Evolutionary conservation across 805 yeast species (phyloP), one percentile per base, ranked within the genome.

Genomic region (Nakazawaea wickerhamii): DNA sequence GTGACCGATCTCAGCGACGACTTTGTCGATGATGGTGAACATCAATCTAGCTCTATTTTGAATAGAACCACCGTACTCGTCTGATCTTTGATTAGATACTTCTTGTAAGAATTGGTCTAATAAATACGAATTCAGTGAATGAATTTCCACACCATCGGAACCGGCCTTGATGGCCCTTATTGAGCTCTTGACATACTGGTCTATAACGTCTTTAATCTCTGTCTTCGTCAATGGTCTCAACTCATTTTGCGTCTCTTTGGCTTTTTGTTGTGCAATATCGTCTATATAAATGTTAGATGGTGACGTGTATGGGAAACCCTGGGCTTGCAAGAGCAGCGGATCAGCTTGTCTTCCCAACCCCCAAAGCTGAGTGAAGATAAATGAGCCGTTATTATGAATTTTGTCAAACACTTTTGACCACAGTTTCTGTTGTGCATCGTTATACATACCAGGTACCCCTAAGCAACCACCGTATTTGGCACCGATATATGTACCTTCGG

Each of bases 401-500:
- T 59, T 63, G 30, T 70, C 68, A 40, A 65, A 67, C 46, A 79
- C 64, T 45, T 63, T 59, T 48, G 64, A 67, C 81, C 84, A 79
- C 3, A 67, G 69, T 15, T 51, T 53, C 14, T 65, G 62, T 50
- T 79, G 84, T 23, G 62, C 58, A 4, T 70, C 67, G 21, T 61
- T 67, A 60, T 65, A 69, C 39, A 79, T 67, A 51, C 78, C 78
- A 19, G 84, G 81, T 2, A 63, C 71, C 23, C 57, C 45, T n/a
- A 55, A 58, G 45, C 63, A 67, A 19, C 73, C 64, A 38, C 80
- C 61, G 54, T 65, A 65, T 64, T 57, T 43, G 1, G 61, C 53
- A 11, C 76, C 61, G n/a, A 69, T 67, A 50, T 66, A 68, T 1
- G 82, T 71, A 11, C 79, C 87, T 55, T 82, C 89, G 7, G 81